phyloP scores from a whole-genome alignment of 352 stramenopile species.

The Phytophthora macrochlamydospora region DNA sequence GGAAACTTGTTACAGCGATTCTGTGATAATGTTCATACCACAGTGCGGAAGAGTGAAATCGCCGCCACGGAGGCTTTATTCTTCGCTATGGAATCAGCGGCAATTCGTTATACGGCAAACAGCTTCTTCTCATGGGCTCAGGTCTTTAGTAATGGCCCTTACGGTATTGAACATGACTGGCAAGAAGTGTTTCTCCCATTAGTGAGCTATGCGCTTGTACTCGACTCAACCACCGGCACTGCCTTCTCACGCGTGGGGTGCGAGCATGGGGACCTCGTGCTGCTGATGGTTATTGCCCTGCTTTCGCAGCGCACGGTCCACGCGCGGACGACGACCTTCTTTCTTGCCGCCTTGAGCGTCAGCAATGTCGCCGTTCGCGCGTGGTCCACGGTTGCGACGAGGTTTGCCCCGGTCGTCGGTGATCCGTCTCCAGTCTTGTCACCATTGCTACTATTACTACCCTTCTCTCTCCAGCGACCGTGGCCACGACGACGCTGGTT shows the following conservation, averaged over 20 bases:
- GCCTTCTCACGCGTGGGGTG: constrained; percentile 33
- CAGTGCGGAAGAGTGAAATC: no score
- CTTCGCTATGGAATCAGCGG: no score
- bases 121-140: no score
- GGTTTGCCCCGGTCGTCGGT: constrained; percentile 31
- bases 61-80: no score
- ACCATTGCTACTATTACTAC: constrained; percentile 40
- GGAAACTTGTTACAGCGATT: no score
- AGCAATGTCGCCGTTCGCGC: constrained; percentile 33
- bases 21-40: no score
- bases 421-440: constrained; percentile 38
- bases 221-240: neutral
- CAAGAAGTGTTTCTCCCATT: no score
- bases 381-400: constrained; percentile 37
- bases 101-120: no score
- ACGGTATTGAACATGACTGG: no score
- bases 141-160: no score
- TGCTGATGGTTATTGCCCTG: constrained; percentile 30
- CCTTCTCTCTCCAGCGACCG: constrained; percentile 41
- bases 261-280: constrained; percentile 30
- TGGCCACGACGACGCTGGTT: constrained; percentile 47
- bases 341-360: constrained; percentile 29
- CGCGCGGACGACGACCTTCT: constrained; percentile 43
- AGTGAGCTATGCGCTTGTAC: no score
- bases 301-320: constrained; percentile 47